A percentile compares a stretch with the other conserved stretches of the same genome.
phyloP scores from a whole-genome alignment of 176 grass and related monocot species.

The Oryza meyeriana region DNA sequence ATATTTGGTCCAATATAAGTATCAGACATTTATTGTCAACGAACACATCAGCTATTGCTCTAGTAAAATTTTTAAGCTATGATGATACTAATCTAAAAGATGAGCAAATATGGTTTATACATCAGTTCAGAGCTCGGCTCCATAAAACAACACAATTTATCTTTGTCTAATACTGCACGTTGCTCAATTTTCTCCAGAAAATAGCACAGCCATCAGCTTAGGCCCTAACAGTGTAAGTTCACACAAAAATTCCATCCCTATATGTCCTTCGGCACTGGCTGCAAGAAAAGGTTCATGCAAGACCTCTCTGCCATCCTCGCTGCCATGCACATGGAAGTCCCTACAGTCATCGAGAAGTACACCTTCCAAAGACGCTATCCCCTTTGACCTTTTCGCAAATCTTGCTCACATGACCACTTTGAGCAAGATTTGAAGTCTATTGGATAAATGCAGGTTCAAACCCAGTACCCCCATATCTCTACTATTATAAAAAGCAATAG shows the following conservation, averaged over 20 bases:
- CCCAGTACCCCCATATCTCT: no score
- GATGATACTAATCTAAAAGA: neutral
- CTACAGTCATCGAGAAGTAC: neutral
- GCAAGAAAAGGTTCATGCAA: neutral
- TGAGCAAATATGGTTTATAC: no score
- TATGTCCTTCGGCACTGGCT: neutral
- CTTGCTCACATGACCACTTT: neutral
- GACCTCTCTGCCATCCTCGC: neutral
- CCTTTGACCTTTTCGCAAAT: neutral
- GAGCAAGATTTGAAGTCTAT: no score
- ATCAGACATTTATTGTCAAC: neutral
- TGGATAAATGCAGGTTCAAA: no score
- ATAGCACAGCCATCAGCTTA: neutral
- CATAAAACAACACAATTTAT: neutral
- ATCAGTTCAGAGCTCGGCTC: neutral
- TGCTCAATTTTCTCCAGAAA: neutral
- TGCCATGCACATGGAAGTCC: neutral
- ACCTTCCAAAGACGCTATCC: neutral
- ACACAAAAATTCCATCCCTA: neutral
- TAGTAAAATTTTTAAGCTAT: neutral
- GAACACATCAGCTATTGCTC: neutral
- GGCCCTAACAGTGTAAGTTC: neutral
- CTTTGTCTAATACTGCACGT: neutral
- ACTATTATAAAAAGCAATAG: no score
- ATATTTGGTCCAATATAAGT: neutral